These are phyloP conservation scores for Cyclotella cryptica DNA, from an alignment of 108 stramenopile species.

Conservation along the genomic window DNA sequence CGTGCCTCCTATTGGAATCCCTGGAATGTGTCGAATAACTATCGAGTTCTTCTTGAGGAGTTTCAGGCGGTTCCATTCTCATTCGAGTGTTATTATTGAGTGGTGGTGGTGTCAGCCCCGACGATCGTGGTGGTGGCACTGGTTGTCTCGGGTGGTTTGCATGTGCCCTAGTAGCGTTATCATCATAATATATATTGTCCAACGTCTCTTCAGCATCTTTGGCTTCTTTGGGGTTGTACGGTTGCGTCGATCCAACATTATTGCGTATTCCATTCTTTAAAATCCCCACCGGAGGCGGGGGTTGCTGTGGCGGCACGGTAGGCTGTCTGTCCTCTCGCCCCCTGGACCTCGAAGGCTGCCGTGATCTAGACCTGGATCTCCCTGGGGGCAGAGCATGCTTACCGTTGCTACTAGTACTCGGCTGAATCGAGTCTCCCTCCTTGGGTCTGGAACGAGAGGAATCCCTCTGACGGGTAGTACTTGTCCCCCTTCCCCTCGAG, in stretches of 20 bases:
- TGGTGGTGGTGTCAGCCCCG: slow-evolving; percentile 10
- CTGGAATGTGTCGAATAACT: slow-evolving; percentile 8
- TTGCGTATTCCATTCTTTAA: not conserved
- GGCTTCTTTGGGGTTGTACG: slow-evolving; percentile 1
- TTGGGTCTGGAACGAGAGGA: slow-evolving; percentile 12
- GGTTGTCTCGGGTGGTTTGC: not conserved
- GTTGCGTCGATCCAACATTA: not conserved
- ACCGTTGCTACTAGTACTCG: not conserved
- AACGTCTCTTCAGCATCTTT: not conserved
- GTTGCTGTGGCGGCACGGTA: slow-evolving; percentile 1
- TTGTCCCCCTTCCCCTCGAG: not conserved
- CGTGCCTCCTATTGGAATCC: not conserved
- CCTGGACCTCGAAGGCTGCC: slow-evolving; percentile 14
- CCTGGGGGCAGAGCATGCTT: not conserved
- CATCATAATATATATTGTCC: not conserved
- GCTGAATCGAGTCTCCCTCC: not conserved
- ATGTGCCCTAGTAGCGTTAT: not conserved
- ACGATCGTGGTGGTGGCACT: not conserved
- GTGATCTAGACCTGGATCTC: not conserved
- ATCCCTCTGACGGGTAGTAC: slow-evolving; percentile 5
- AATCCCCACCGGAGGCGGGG: slow-evolving; percentile 4
- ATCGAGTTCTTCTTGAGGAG: slow-evolving; percentile 16
- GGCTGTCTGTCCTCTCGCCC: slow-evolving; percentile 2
- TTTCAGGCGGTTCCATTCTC: slow-evolving; percentile 23
- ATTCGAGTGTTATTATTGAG: not conserved